Evolutionary conservation across 2,329 filamentous ascomycete species (phyloP).

Genomic region (Endoconidiophora laricicola): DNA sequence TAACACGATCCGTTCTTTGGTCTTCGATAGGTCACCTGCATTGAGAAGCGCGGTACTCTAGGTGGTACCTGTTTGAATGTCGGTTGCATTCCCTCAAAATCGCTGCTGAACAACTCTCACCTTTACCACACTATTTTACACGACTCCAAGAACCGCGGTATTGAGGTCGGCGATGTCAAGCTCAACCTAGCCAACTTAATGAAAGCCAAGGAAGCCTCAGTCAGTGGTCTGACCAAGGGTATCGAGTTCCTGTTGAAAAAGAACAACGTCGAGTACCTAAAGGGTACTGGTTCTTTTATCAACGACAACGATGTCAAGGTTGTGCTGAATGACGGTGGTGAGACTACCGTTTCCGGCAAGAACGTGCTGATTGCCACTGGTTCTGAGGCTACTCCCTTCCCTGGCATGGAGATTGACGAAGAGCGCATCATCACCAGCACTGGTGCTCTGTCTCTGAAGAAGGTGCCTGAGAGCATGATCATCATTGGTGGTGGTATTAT

Average conservation of each 20-base stretch:
- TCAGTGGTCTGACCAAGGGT: slow-evolving; percentile 80
- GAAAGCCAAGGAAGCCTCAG: slow-evolving; percentile 94
- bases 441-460: slow-evolving; percentile 71
- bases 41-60: slow-evolving; percentile 91
- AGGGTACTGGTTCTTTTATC: slow-evolving; percentile 74
- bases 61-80: slow-evolving; percentile 98
- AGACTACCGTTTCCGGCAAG: slow-evolving; percentile 75
- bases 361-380: slow-evolving; percentile 98
- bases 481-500: slow-evolving; percentile 99
- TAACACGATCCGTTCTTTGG: slow-evolving; percentile 1
- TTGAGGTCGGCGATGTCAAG: slow-evolving; percentile 93
- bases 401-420: slow-evolving; percentile 89
- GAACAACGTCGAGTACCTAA: slow-evolving; percentile 96
- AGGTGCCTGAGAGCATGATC: slow-evolving; percentile 90
- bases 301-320: slow-evolving; percentile 88
- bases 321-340: slow-evolving; percentile 76
- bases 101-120: slow-evolving; percentile 98
- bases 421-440: slow-evolving; percentile 95
- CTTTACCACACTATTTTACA: slow-evolving; percentile 94
- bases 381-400: slow-evolving; percentile 89
- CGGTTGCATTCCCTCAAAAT: slow-evolving; percentile 98
- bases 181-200: slow-evolving; percentile 91
- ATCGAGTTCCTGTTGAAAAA: slow-evolving; percentile 98
- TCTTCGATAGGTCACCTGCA: slow-evolving; percentile 62
- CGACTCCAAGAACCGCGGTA: slow-evolving; percentile 92